Conservation (phyloP, 176 grass and related monocot genomes). For the Zizania latifolia region DNA sequence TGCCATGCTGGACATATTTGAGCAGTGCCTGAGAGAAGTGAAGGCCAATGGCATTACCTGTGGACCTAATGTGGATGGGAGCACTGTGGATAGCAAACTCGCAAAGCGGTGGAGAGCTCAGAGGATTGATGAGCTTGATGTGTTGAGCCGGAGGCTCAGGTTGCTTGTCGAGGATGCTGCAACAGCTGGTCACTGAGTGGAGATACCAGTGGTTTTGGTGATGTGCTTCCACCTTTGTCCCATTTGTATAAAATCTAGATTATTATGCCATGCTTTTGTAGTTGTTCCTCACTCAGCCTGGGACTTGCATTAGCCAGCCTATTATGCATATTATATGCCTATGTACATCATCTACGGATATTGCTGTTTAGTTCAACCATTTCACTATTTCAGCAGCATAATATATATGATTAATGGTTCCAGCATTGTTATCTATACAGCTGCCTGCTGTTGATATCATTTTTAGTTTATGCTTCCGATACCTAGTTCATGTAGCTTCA, state of each 20-base stretch:
- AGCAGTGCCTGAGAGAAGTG: conserved; percentile 61
- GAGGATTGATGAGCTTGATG: conserved; percentile 68
- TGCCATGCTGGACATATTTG: conserved; percentile 60
- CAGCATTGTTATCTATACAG: not conserved
- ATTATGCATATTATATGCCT: conserved; percentile 16
- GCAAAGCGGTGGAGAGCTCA: conserved; percentile 56
- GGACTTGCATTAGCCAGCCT: conserved; percentile 20
- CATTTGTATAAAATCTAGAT: conserved; percentile 42
- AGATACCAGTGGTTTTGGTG: conserved; percentile 19
- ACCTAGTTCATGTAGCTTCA: conserved; percentile 2
- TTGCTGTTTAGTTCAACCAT: conserved; percentile 31
- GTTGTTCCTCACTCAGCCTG: conserved; percentile 20
- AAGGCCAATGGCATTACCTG: conserved; percentile 1
- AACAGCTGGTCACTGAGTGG: conserved; percentile 15
- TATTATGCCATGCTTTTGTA: conserved; percentile 42
- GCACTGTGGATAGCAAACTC: conserved; percentile 26
- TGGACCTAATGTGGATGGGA: not conserved
- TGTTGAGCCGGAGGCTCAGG: conserved; percentile 54
- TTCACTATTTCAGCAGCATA: conserved; percentile 9
- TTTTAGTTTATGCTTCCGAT: not conserved
- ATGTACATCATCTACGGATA: conserved; percentile 29
- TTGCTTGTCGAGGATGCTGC: conserved; percentile 54
- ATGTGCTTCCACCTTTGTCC: conserved; percentile 1
- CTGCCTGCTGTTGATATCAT: not conserved
- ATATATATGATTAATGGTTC: conserved; percentile 42